Percentiles rank a stretch among this genome's conserved stretches.
These are phyloP conservation scores for Mycena maculata DNA, from an alignment of 768 basidiomycete genomes.

Conservation along the genomic window DNA sequence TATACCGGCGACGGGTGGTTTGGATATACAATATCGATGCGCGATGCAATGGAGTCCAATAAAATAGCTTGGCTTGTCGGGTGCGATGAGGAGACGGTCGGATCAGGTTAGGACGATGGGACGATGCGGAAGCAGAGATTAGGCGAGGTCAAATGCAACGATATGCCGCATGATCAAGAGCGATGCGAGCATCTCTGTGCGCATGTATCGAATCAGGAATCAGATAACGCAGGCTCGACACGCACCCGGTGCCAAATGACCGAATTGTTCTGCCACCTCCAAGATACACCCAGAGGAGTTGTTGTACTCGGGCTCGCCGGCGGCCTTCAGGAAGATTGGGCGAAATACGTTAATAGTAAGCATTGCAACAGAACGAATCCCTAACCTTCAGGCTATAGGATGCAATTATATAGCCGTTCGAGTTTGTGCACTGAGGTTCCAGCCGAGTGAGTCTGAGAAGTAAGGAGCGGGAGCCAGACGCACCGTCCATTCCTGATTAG, in stretches of 20 bases:
- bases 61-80: no score
- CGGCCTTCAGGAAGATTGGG: slow-evolving; percentile 62
- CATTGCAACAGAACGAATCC: no score
- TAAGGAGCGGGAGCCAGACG: slow-evolving; percentile 37
- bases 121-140: not conserved
- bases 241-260: slow-evolving; percentile 67
- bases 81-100: no score
- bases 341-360: no score
- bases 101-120: not conserved
- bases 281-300: slow-evolving; percentile 72
- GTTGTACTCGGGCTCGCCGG: slow-evolving; percentile 65
- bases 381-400: no score
- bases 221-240: slow-evolving; percentile 25
- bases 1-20: no score
- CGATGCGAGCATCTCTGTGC: slow-evolving; percentile 68
- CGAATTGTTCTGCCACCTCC: slow-evolving; percentile 70
- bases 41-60: no score
- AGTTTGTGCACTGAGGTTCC: slow-evolving; percentile 63
- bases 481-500: slow-evolving; percentile 75
- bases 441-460: not conserved
- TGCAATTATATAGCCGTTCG: slow-evolving; percentile 63
- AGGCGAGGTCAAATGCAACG: slow-evolving; percentile 51
- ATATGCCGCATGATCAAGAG: slow-evolving; percentile 76
- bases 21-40: no score
- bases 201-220: not conserved